Evolutionary conservation across 192 early-diverging fungal genomes (phyloP).

Genomic region (Linderina pennispora): DNA sequence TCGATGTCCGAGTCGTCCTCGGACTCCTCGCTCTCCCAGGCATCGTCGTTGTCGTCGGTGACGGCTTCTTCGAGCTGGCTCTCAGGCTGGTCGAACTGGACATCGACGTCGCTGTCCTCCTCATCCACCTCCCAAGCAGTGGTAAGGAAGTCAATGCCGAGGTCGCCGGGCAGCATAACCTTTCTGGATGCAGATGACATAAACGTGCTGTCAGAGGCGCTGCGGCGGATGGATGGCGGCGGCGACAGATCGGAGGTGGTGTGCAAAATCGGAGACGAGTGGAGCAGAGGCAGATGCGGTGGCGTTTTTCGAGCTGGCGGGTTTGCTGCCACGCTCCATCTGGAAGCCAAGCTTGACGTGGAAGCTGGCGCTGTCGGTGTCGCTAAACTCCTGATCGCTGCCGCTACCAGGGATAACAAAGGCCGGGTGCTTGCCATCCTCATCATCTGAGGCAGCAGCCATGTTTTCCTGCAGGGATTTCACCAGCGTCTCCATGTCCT

Average conservation of each 20-base stretch:
- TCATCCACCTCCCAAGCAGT: background rate
- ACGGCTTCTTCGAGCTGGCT: conserved; percentile 2
- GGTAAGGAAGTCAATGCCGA: background rate
- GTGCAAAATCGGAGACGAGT: background rate
- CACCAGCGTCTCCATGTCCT: conserved; percentile 28
- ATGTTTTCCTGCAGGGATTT: conserved; percentile 21
- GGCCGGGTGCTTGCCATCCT: too few relatives aligned
- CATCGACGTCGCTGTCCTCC: background rate
- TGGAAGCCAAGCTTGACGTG: too few relatives aligned
- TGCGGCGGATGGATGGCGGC: background rate
- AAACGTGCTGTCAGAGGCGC: background rate
- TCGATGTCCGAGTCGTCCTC: background rate
- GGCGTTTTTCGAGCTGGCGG: too few relatives aligned
- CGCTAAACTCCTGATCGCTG: conserved; percentile 7
- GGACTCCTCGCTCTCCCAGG: background rate
- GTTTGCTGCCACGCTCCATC: too few relatives aligned
- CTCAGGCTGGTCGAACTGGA: conserved; percentile 8
- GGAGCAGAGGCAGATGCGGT: too few relatives aligned
- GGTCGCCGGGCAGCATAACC: background rate
- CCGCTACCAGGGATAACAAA: too few relatives aligned
- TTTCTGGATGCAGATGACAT: background rate
- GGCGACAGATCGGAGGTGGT: background rate
- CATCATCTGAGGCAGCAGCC: too few relatives aligned
- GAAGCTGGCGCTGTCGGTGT: too few relatives aligned
- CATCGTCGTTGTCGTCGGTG: background rate